phyloP scores from a whole-genome alignment of 2,329 filamentous ascomycete genomes.

The Alternaria angustiovoidea region DNA sequence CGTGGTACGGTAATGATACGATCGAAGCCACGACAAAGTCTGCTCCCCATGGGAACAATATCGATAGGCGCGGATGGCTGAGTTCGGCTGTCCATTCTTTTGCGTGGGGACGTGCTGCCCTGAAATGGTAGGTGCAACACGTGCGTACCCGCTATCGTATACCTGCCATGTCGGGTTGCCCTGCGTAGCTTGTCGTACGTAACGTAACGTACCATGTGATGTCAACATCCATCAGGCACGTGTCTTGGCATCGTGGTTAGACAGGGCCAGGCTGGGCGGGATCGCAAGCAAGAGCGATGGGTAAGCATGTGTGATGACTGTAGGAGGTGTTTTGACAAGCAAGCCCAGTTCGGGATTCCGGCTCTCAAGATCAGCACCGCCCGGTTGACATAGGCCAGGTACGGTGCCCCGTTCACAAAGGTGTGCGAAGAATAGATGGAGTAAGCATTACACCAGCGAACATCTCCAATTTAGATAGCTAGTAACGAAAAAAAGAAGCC shows the following conservation, averaged over 20 bases:
- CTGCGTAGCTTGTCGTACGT: conserved; percentile 3
- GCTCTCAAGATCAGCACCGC: not conserved
- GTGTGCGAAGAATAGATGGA: not conserved
- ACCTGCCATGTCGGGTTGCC: conserved; percentile 2
- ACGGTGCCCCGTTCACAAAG: not conserved
- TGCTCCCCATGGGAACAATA: not conserved
- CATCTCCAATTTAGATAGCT: conserved; percentile 24
- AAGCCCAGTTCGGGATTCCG: not conserved
- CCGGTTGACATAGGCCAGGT: not conserved
- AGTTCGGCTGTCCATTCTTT: not conserved
- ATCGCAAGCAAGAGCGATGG: conserved; percentile 2
- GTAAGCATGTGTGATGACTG: not conserved
- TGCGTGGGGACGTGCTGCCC: conserved; percentile 1
- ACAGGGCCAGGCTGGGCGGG: not conserved
- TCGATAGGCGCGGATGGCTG: not conserved
- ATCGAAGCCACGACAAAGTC: not conserved
- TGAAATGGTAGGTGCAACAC: conserved; percentile 12
- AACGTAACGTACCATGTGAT: conserved; percentile 1
- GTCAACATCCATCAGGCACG: not conserved
- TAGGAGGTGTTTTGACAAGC: not conserved
- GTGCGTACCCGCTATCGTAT: conserved; percentile 14
- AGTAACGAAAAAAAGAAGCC: conserved; percentile 12
- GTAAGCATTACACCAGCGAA: conserved; percentile 20
- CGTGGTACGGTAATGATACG: not conserved
- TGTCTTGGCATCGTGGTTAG: conserved; percentile 3